These are phyloP conservation scores for Candida schatavii DNA, from an alignment of 805 yeast species.

Conservation along the genomic window DNA sequence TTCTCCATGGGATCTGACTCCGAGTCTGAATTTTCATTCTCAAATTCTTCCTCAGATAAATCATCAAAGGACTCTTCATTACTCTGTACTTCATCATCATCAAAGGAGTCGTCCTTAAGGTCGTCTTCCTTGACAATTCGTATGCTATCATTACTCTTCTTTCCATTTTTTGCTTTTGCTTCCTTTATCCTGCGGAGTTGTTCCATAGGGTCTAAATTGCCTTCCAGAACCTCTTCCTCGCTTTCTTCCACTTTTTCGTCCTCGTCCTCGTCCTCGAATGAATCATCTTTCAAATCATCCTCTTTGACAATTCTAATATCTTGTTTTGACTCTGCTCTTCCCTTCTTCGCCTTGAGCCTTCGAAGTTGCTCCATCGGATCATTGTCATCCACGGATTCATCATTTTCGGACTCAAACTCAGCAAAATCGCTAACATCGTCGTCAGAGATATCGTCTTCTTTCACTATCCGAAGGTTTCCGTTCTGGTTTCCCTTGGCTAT, in stretches of 20 bases:
- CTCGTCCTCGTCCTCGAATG: conserved; percentile 21
- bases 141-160: conserved; percentile 10
- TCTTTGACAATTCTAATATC: conserved; percentile 26
- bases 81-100: conserved; percentile 15
- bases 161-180: conserved; percentile 12
- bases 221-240: conserved; percentile 9
- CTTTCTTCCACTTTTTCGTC: neutral
- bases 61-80: neutral
- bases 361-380: conserved; percentile 22
- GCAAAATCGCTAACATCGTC: conserved; percentile 17
- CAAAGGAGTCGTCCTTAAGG: conserved; percentile 20
- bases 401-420: conserved; percentile 7
- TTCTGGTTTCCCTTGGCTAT: conserved; percentile 1
- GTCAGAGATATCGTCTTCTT: conserved; percentile 29
- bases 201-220: conserved; percentile 28
- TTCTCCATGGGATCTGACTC: conserved; percentile 16
- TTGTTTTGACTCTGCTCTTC: neutral
- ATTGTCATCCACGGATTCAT: conserved; percentile 11
- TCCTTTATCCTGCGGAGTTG: conserved; percentile 17
- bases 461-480: conserved; percentile 22
- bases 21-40: too few species aligned
- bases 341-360: conserved; percentile 12
- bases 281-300: conserved; percentile 27
- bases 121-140: conserved; percentile 31
- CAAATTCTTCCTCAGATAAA: conserved; percentile 3